Conservation (phyloP, 2,329 filamentous ascomycete species). For the Clarireedia hainanense region DNA sequence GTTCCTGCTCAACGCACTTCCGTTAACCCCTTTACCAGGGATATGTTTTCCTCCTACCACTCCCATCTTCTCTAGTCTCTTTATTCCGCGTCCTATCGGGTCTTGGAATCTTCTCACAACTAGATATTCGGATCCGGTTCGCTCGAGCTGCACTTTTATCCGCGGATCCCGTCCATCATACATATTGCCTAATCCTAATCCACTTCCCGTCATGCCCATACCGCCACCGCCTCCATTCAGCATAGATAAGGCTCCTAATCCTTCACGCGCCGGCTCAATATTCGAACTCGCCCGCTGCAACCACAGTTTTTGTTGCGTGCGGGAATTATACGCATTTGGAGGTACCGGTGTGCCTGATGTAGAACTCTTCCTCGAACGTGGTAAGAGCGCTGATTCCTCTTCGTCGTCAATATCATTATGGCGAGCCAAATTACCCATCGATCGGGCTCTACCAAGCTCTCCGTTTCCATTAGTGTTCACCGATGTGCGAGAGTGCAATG, state of each 20-base stretch:
- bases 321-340: constrained; percentile 34
- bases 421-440: constrained; percentile 3
- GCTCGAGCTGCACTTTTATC: constrained; percentile 57
- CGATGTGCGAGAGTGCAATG: not conserved
- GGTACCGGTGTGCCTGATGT: constrained; percentile 23
- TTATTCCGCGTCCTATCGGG: constrained; percentile 56
- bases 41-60: constrained; percentile 44
- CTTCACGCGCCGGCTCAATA: constrained; percentile 49
- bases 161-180: constrained; percentile 56
- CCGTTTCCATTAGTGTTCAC: constrained; percentile 1
- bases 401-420: constrained; percentile 28
- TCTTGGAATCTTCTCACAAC: constrained; percentile 67
- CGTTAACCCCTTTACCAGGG: constrained; percentile 19
- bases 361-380: constrained; percentile 29
- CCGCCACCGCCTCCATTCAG: constrained; percentile 24
- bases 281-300: constrained; percentile 65
- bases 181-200: constrained; percentile 35
- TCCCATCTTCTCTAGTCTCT: constrained; percentile 41
- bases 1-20: constrained; percentile 24
- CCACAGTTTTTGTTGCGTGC: constrained; percentile 70
- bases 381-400: constrained; percentile 38
- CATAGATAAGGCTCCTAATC: constrained; percentile 17
- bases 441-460: constrained; percentile 4
- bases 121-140: constrained; percentile 65
- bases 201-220: constrained; percentile 20